Base-by-base conservation (phyloP, 169 alveolate species). In the Babesia ovata region DNA sequence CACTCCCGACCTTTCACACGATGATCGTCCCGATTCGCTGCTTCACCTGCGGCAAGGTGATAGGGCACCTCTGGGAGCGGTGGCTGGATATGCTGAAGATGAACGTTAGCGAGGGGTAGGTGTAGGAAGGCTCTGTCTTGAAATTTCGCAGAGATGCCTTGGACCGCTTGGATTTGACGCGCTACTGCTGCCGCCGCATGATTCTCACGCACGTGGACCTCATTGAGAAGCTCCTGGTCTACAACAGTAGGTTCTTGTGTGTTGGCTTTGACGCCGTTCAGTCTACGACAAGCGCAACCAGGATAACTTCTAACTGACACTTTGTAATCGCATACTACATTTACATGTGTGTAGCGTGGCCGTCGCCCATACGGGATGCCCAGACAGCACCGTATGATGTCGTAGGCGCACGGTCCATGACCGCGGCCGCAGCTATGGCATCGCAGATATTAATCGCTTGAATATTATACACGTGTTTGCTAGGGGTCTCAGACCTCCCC, bases 21-120 rank as follows among this genome's bases (percentile, higher is more conserved):
- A 98, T 98, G 99, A 98, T 98, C 75, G 96, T 98, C 67, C 99
- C 99, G 17, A 95, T 98, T 46, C 94, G 99, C 71, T 98, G 99
- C 79, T 98, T 97, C 92, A 97, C 99, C 28, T 98, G 99, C 79
- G 99, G 99, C 44, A 97, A 96, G 93, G 98, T 98, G 63, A 97
- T 97, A 28, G 99, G 99, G 13, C 97, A 98, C 86, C 91, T 96
- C 79, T 98, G 99, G 99, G 97, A 96, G 77, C 91, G 93, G 45
- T 98, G 96, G 87, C 93, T 96, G 39, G 94, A 93, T 52, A 90
- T 93, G 86, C 91, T 97, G 46, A 95, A 93, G 63, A 82, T 92
- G 63, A 96, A 95, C 75, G 93, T 91, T 16, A 85, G 94, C 53
- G 97, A 95, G 76, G 96, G 98, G 96, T 92, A 74, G 53, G 91